Conservation (phyloP, 1,284 basidiomycete species). For the Wallemia hederae region DNA sequence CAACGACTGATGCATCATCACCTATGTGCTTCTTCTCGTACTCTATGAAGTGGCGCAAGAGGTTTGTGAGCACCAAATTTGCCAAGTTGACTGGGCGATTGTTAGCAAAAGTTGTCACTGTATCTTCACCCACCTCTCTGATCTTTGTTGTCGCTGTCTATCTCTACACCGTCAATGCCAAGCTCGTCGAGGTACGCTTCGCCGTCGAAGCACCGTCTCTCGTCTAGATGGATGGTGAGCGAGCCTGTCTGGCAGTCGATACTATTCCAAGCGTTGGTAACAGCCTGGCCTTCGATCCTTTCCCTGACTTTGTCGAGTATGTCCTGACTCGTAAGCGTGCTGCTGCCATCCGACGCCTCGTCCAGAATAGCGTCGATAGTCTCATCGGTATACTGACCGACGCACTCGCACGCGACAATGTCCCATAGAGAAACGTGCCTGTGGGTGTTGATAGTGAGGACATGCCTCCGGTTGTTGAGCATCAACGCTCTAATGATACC, state of each 20-base stretch:
- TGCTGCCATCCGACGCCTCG: conserved; percentile 8
- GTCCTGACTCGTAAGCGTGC: conserved; percentile 15
- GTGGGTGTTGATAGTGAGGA: conserved; percentile 59
- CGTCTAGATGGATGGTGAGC: conserved; percentile 60
- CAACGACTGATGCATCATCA: neutral
- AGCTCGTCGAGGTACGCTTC: conserved; percentile 85
- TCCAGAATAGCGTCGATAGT: conserved; percentile 25
- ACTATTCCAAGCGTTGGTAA: conserved; percentile 51
- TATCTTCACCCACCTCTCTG: conserved; percentile 33
- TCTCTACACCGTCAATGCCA: conserved; percentile 27
- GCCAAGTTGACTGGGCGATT: conserved; percentile 15
- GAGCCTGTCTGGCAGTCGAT: conserved; percentile 73
- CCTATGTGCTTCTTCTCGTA: conserved; percentile 15
- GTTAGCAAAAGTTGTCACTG: neutral
- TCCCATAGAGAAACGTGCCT: conserved; percentile 80
- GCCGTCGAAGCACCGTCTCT: conserved; percentile 56
- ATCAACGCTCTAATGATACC: conserved; percentile 58
- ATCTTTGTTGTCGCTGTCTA: conserved; percentile 33
- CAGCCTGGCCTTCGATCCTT: neutral
- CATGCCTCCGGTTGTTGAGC: conserved; percentile 74
- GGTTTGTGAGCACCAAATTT: conserved; percentile 16
- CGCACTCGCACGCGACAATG: conserved; percentile 44
- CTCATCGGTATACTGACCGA: conserved; percentile 42
- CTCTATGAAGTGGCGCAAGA: conserved; percentile 16
- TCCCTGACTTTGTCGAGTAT: conserved; percentile 4